Base-by-base conservation (phyloP, 257 asterid genomes). In the Mitragyna speciosa region DNA sequence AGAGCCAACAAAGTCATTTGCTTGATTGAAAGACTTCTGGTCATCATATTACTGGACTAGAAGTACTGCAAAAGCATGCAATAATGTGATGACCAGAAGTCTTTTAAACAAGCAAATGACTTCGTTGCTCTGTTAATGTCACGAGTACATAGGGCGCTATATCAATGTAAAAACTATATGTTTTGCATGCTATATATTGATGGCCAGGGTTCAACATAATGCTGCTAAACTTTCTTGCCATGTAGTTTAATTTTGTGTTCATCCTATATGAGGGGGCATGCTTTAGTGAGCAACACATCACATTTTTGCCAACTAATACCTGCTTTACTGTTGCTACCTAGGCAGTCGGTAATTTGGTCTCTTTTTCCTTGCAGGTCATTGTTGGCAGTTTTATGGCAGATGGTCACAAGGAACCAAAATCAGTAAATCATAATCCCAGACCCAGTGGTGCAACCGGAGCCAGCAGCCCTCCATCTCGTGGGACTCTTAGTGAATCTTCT, bases 381-480 rank as follows among this genome's bases (percentile, higher is more conserved):
- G 87, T 89, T 45, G 94, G 90, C 66, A 89, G 91, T 82, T 88
- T 89, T 51, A 45, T 76, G 45, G 73, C 89, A 20, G 91, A 87
- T 24, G 86, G 86, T 56, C 80, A 51, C 43, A 82, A 80, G 76
- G 90, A 88, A 41, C 74, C 86, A n/a, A 88, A 86, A 78, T 11
- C 86, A 7, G 43, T 78, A 31, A 82, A 79, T 75, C 65, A 81
- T 26, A 86, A 82, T 78, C 70, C 70, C 56, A 83, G 87, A 76
- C 70, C 70, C 56, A 83, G 87, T 22, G 86, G 85, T 41, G 76
- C 77, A 39, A 71, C 68, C 26, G 89, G 89, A 15, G 83, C 75
- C 76, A 87, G 85, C 89, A 88, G 89, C 88, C 86, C 89, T 3
- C 90, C 90, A 4, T 90, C 92, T 59, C 83, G 83, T 47, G 89